phyloP scores from a whole-genome alignment of 2,329 filamentous ascomycete genomes.

The Epichloe baconii region DNA sequence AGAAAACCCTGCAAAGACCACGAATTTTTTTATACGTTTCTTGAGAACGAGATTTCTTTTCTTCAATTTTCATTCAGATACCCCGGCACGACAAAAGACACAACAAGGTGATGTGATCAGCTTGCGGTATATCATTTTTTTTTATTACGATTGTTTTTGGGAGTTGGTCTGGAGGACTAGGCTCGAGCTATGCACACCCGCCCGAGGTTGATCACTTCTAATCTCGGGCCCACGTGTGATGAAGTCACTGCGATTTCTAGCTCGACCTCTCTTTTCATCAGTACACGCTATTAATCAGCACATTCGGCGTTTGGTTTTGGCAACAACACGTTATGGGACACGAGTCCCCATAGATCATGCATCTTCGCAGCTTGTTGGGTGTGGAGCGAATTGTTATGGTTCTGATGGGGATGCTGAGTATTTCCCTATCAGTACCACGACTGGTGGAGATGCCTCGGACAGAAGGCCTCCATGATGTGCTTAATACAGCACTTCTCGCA shows the following conservation, averaged over 20 bases:
- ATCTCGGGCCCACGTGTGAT: not conserved
- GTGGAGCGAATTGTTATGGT: not conserved
- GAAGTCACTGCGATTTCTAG: not conserved
- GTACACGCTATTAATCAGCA: constrained; percentile 22
- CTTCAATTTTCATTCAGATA: constrained; percentile 25
- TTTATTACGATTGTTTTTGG: constrained; percentile 2
- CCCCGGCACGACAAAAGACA: constrained; percentile 26
- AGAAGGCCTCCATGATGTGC: not conserved
- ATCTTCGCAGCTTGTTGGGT: not conserved
- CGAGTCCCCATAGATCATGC: not conserved
- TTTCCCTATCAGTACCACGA: not conserved
- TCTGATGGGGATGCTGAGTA: not conserved
- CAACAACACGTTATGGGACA: not conserved
- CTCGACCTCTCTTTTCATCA: not conserved
- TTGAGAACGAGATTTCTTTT: constrained; percentile 18
- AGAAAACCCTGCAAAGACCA: constrained; percentile 18
- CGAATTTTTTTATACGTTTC: constrained; percentile 19
- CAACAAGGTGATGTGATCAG: constrained; percentile 11
- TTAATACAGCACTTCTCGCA: not conserved
- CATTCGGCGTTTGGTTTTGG: constrained; percentile 16
- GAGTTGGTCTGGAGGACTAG: not conserved
- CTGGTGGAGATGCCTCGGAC: too few species aligned
- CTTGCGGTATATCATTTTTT: constrained; percentile 11
- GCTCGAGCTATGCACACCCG: not conserved
- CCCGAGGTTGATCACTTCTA: too few species aligned